A percentile compares a stretch with the other conserved stretches of the same genome.
Conservation (phyloP, 345 rosid genomes). For the Xanthoceras sorbifolium region DNA sequence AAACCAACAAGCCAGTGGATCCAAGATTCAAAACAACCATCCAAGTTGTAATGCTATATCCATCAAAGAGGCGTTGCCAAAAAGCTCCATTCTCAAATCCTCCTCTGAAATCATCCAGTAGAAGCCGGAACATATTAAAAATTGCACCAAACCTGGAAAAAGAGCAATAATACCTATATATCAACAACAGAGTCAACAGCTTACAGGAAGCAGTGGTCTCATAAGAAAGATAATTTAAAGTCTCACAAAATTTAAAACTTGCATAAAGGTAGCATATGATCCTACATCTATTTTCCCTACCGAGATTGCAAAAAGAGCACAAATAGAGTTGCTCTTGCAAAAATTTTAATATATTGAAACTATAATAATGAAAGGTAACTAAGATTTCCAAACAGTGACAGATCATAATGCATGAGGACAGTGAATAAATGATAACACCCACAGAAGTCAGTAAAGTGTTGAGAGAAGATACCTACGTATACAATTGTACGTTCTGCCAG, state of each 20-base stretch:
- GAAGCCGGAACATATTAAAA: constrained; percentile 80
- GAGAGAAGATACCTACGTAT: constrained; percentile 76
- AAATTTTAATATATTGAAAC: not conserved
- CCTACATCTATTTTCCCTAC: not conserved
- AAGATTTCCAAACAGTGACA: not conserved
- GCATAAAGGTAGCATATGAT: not conserved
- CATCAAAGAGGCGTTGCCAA: constrained; percentile 88
- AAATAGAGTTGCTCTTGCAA: not conserved
- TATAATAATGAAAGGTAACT: not conserved
- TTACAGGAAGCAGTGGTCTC: not conserved
- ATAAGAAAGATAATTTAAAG: not conserved
- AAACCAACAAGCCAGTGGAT: constrained; percentile 81
- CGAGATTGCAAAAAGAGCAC: not conserved
- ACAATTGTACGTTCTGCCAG: constrained; percentile 94
- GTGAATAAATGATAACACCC: not conserved
- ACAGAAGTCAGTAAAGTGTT: constrained; percentile 3
- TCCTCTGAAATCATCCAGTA: constrained; percentile 83
- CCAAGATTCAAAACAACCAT: constrained; percentile 82
- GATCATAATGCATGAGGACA: not conserved
- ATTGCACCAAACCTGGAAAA: constrained; percentile 72
- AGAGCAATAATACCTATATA: not conserved
- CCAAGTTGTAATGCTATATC: constrained; percentile 80
- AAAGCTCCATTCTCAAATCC: constrained; percentile 90
- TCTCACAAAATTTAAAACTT: not conserved
- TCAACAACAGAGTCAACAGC: not conserved